These are phyloP conservation scores for Pichia sp. DNA, from an alignment of 1,139 yeast genomes.

Conservation along the genomic window DNA sequence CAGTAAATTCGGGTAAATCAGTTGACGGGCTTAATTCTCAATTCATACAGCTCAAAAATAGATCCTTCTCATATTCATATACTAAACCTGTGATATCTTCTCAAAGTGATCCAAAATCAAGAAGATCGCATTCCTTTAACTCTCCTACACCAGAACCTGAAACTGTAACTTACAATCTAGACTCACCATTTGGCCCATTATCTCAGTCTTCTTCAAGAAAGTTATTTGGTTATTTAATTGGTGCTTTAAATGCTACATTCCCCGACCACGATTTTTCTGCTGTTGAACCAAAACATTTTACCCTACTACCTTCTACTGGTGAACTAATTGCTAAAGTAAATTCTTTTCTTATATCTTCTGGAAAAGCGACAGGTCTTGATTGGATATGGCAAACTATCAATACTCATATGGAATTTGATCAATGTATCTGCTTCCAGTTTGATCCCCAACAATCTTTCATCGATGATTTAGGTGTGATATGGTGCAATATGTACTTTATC, in stretches of 20 bases:
- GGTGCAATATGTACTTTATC: conserved; percentile 92
- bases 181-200: conserved; percentile 91
- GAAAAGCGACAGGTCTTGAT: conserved; percentile 47
- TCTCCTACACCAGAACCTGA: conserved; percentile 23
- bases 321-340: conserved; percentile 68
- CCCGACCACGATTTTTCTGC: conserved; percentile 94
- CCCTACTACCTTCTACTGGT: conserved; percentile 41
- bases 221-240: conserved; percentile 84
- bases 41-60: conserved; percentile 25
- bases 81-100: conserved; percentile 17
- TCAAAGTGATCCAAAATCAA: conserved; percentile 6
- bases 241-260: conserved; percentile 82
- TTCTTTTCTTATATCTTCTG: conserved; percentile 71
- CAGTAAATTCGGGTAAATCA: conserved; percentile 10
- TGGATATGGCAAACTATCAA: conserved; percentile 90
- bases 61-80: conserved; percentile 27
- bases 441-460: conserved; percentile 75
- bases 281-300: conserved; percentile 81
- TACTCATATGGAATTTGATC: conserved; percentile 72
- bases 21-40: conserved; percentile 22
- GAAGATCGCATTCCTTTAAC: conserved; percentile 22
- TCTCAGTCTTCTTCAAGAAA: conserved; percentile 77
- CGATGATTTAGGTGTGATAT: conserved; percentile 68
- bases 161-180: conserved; percentile 4
- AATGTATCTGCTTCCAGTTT: conserved; percentile 70